Evolutionary conservation across 306 rosid genomes (phyloP).

Genomic region (Inga laurina): DNA sequence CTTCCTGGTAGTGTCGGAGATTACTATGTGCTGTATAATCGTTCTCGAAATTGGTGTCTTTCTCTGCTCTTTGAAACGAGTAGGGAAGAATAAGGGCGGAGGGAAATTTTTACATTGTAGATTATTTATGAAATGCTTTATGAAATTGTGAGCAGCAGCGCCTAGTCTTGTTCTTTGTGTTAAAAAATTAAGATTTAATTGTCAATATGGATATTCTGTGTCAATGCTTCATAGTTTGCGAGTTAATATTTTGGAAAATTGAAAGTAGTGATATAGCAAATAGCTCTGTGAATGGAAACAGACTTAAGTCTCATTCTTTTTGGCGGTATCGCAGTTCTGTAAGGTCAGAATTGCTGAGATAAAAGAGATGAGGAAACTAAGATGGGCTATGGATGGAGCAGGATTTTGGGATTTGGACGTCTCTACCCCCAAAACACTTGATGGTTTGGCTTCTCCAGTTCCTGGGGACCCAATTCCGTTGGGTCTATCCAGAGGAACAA

Average conservation of each 20-base stretch:
- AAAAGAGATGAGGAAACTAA: slow-evolving; percentile 65
- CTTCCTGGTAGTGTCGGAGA: background rate
- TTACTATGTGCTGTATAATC: background rate
- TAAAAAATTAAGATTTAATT: background rate
- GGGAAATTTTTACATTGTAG: background rate
- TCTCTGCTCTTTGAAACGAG: background rate
- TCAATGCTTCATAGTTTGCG: background rate
- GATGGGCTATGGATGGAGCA: slow-evolving; percentile 90
- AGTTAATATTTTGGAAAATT: background rate
- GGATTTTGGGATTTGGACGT: slow-evolving; percentile 80
- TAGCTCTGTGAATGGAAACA: background rate
- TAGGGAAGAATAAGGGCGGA: background rate
- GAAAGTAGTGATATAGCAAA: background rate
- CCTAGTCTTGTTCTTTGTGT: background rate
- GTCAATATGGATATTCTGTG: background rate
- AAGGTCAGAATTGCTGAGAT: background rate
- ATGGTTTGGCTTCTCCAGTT: slow-evolving; percentile 62
- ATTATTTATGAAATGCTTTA: background rate
- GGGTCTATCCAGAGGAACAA: slow-evolving; percentile 69
- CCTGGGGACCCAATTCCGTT: slow-evolving; percentile 71
- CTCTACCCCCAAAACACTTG: slow-evolving; percentile 75
- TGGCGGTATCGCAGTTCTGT: background rate
- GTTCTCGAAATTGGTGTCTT: background rate
- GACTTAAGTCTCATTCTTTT: background rate
- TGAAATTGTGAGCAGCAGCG: background rate